Evolutionary conservation across 1,284 basidiomycete species (phyloP).

Genomic region (Flammula alnicola): DNA sequence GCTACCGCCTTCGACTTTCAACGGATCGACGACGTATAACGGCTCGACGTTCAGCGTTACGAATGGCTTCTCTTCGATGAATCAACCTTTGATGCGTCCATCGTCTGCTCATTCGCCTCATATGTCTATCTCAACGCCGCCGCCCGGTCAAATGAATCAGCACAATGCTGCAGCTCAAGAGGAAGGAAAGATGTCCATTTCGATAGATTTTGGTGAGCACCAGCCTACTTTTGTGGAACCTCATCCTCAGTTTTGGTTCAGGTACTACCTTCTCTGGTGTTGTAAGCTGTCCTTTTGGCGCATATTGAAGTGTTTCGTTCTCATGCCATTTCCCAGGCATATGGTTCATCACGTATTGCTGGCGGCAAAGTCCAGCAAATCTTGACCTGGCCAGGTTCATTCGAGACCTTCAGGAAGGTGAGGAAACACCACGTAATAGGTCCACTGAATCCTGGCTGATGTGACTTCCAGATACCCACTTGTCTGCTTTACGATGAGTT

Average conservation of each 20-base stretch:
- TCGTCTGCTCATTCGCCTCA: conserved; percentile 39
- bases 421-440: conserved; percentile 7
- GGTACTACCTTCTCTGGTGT: conserved; percentile 85
- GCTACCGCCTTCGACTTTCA: conserved; percentile 14
- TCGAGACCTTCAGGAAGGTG: conserved; percentile 78
- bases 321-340: conserved; percentile 52
- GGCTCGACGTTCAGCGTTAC: conserved; percentile 25
- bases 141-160: conserved; percentile 23
- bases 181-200: conserved; percentile 73
- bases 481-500: conserved; percentile 75
- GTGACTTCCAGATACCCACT: conserved; percentile 59
- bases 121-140: conserved; percentile 29
- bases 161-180: conserved; percentile 37
- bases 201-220: conserved; percentile 81
- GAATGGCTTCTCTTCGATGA: conserved; percentile 26
- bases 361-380: conserved; percentile 78
- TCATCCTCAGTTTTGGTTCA: too few species aligned
- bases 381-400: conserved; percentile 76
- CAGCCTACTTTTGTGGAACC: too few species aligned
- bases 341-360: conserved; percentile 81
- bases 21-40: conserved; percentile 29
- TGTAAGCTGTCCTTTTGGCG: conserved; percentile 47
- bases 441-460: neutral
- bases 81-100: conserved; percentile 40
- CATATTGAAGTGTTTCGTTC: neutral